Evolutionary conservation across 202 grass and related monocot genomes (phyloP), one percentile per base, ranked within the genome.

Genomic region (Saccharum hybrid): DNA sequence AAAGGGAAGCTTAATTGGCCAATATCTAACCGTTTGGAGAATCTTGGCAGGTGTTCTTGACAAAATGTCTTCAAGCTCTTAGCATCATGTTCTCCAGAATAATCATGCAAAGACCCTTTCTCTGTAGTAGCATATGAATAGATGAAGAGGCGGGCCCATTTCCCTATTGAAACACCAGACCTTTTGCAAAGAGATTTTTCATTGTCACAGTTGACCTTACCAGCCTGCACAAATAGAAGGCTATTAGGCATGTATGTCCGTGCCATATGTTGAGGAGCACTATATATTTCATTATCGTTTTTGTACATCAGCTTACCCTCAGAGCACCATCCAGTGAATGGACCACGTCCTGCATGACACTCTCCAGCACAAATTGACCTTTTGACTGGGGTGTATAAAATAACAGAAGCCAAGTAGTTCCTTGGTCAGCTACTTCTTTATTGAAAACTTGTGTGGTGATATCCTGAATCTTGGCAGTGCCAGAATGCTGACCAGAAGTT

Each of bases 31-130:
- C 91, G 77, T 84, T 72, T 98, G 62, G 96, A 98, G 89, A 94
- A 96, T 81, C 89, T 88, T 74, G 96, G 96, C 77, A 98, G 82
- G 65, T 98, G 91, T 62, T 96, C 93, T 62, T 96, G 93, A 81
- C 87, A 92, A 81, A 98, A 98, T 52, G 26, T 85, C 79, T 96
- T 98, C 86, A 98, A 81, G 86, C 87, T 98, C 83, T 86, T 94
- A 57, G 86, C 42, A 86, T 95, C 83, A 65, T 86, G 61, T 39
- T 98, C 88, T 48, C 89, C 93, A 80, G 78, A 92, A 79, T 96
- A 98, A 86, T 98, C 96, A 63, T 90, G 87, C 75, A 98, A 90
- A 70, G 91, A 96, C 10, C 93, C 93, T 79, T 87, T 90, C 30
- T 92, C 83, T 61, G 77, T 66, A 80, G 87, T 89, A 67, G 65